Evolutionary conservation across 2,329 filamentous ascomycete species (phyloP), one percentile per base, ranked within the genome.

Genomic region (Cordyceps militaris): DNA sequence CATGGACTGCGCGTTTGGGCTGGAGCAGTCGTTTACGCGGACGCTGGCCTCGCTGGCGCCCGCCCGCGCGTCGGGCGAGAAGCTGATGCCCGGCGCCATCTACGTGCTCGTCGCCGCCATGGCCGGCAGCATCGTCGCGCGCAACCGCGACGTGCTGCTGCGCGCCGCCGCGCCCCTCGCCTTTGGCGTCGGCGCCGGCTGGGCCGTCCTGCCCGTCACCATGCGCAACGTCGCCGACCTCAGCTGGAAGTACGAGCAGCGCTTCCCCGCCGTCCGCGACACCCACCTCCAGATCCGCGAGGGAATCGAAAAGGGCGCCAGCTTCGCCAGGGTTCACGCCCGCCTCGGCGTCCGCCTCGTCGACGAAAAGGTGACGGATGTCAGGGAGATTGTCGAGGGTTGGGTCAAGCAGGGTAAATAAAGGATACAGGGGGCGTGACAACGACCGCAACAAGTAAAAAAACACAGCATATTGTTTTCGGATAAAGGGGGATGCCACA

Each of bases 61-160:
- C 30, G 79, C 91, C 38, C 87, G 86, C 67, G 88, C 93, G 74
- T 89, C 85, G 60, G 89, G 89, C 70, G 94, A 99, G 79, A 85
- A 86, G 69, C 81, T 99, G 58, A 86, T 97, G 74, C 94, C 94
- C 34, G 93, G 93, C 26, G 80, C 85, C 60, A 84, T 97, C 64
- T 97, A 97, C 76, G 91, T 97, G 48, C 82, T 97, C 30, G 92
- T 99, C 49, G 87, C 92, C 43, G 86, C 90, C 66, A 97, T 99
- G 92, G 90, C 94, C 36, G 94, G 93, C 65, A 91, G 85, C 73
- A 97, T 99, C 70, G 78, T 97, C 57, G 85, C 89, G 57, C 85
- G 93, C 62, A 95, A 96, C 78, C 86, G 93, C 66, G 92, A 88
- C 72, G 81, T 97, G 62, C 71, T 96, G 61, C 77, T 99, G 56